Conservation (phyloP, 495 filamentous ascomycete genomes). For the Neurospora sp. region DNA sequence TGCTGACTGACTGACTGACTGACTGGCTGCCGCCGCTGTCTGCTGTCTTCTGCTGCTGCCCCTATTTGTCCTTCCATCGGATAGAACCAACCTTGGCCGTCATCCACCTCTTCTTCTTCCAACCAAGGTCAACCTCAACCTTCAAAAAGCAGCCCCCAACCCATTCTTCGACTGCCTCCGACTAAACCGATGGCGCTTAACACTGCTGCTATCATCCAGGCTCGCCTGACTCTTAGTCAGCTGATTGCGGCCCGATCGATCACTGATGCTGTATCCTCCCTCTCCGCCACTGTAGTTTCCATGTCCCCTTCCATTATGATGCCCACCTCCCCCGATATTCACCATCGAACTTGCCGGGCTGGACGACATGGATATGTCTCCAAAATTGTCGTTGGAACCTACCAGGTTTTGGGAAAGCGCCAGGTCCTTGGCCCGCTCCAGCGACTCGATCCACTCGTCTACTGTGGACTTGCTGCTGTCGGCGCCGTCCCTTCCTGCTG, state of each 20-base stretch:
- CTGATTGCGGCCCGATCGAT: conserved; percentile 40
- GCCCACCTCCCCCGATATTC: neutral
- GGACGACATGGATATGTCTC: conserved; percentile 60
- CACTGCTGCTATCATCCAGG: conserved; percentile 42
- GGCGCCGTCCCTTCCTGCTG: neutral
- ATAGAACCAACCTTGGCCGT: neutral
- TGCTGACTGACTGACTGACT: too few species aligned
- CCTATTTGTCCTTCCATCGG: too few species aligned
- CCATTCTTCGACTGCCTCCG: conserved; percentile 85
- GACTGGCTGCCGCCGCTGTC: too few species aligned
- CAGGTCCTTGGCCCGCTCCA: conserved; percentile 74
- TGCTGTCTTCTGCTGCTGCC: too few species aligned
- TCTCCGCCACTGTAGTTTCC: neutral
- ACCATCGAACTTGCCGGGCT: conserved; percentile 68
- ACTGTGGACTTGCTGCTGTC: conserved; percentile 41
- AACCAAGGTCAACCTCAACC: neutral
- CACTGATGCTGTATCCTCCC: conserved; percentile 29
- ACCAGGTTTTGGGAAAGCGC: conserved; percentile 58
- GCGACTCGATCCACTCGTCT: conserved; percentile 79
- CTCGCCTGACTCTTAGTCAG: conserved; percentile 46
- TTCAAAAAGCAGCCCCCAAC: conserved; percentile 49
- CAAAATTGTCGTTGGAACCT: conserved; percentile 59
- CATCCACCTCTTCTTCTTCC: neutral
- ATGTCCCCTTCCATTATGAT: neutral
- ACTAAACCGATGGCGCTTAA: conserved; percentile 68